Base-by-base conservation (phyloP, 2,329 filamentous ascomycete species). In the Gliomastix tumulicola region DNA sequence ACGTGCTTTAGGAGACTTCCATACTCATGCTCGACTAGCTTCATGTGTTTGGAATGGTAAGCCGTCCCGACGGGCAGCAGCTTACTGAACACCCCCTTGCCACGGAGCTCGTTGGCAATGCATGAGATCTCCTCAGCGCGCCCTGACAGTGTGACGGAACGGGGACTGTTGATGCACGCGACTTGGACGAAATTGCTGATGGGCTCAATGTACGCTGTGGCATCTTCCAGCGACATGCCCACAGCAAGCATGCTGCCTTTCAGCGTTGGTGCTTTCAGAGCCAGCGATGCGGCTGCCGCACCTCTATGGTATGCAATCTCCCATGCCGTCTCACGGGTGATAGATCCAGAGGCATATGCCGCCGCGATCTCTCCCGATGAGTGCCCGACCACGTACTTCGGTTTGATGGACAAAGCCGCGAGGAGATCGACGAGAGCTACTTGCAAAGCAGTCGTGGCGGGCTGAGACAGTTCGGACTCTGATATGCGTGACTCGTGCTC, bases 331-430 rank as follows among this genome's bases (percentile, higher is more conserved):
- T 60, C 47, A 16, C 51, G 49, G 3, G 55, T 51, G 16, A 70
- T 49, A 13, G 53, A 51, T 0, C 55, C 59, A 1, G 49, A 51
- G 8, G 65, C 61, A 37, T 61, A 66, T 1, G 66, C 64, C 7
- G 66, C 66, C 1, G 65, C 66, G 21, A 69, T 62, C 37, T 70
- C 66, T 3, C 66, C 66, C 1, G 65, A 69, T 1, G 66, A 69
- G 41, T 70, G 66, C 1, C 66, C 65, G 7, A 68, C 49, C 4
- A 66, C 60, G 15, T 52, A 45, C 6, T 40, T 41, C 3, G 63
- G 59, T 2, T 31, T 34, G 21, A 67, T 46, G 9, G 45, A 49
- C 12, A 62, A 52, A 4, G 55, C 53, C 8, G 38, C 35, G 5
- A 68, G 44, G 5, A 68, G 49, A 23, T 68, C 62, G 3, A 68